Conservation (phyloP, 73 alveolate species). For the Stentor coeruleus region DNA sequence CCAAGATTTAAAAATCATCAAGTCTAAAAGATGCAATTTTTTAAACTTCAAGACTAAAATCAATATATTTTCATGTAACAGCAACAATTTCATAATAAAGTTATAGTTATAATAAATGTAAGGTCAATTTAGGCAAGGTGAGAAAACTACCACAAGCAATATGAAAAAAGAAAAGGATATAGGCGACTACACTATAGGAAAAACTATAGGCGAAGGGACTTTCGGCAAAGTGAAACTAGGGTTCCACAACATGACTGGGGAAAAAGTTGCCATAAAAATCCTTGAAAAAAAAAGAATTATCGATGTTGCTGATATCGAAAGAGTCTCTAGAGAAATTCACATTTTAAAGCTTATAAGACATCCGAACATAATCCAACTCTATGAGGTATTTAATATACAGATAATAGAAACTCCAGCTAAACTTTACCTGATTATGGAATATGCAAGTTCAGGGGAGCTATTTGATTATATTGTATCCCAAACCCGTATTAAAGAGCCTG, state of each 20-base stretch:
- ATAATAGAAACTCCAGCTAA: conserved; percentile 66
- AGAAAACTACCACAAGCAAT: too few species aligned
- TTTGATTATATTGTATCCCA: conserved; percentile 77
- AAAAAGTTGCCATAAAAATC: conserved; percentile 63
- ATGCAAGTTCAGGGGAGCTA: conserved; percentile 85
- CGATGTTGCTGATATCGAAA: conserved; percentile 69
- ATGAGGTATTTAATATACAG: too few species aligned
- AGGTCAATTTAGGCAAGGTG: too few species aligned
- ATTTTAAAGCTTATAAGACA: conserved; percentile 74
- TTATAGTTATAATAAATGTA: too few species aligned
- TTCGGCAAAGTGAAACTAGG: conserved; percentile 50
- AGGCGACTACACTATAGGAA: too few species aligned
- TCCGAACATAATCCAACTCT: conserved; percentile 73
- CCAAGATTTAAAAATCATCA: too few species aligned
- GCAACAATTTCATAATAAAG: too few species aligned
- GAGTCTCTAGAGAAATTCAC: conserved; percentile 83
- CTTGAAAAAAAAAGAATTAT: conserved; percentile 64
- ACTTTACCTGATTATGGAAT: conserved; percentile 83
- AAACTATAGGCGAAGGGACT: conserved; percentile 50
- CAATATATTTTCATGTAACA: too few species aligned
- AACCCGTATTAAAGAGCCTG: conserved; percentile 66
- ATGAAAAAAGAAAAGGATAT: too few species aligned
- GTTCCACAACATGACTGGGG: conserved; percentile 34
- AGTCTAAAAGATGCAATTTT: too few species aligned
- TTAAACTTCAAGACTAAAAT: too few species aligned